Percentiles rank a stretch among this genome's conserved stretches.
phyloP scores from a whole-genome alignment of 805 yeast species.

The Sugiyamaella valdiviana region DNA sequence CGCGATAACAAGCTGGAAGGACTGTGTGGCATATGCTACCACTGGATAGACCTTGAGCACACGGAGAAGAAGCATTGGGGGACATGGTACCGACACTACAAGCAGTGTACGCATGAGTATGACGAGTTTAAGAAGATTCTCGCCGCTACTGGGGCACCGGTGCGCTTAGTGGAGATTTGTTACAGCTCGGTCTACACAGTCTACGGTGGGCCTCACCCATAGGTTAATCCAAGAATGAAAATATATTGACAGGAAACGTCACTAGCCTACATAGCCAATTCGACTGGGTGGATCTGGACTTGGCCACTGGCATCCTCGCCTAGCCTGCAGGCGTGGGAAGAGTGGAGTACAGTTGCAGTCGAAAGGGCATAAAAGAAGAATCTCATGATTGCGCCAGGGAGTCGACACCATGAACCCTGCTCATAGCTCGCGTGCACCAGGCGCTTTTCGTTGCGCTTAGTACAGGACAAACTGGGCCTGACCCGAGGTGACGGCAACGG shows the following conservation, averaged over 20 bases:
- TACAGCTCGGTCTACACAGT: constrained; percentile 11
- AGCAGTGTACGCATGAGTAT: constrained; percentile 23
- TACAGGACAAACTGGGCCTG: constrained; percentile 78
- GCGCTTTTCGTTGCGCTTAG: constrained; percentile 15
- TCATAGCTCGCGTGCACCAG: not conserved
- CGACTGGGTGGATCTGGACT: too few relatives aligned
- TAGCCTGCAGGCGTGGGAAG: too few relatives aligned
- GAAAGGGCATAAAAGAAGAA: not conserved
- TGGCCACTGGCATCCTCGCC: too few relatives aligned
- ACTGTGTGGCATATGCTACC: constrained; percentile 25
- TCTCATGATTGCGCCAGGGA: not conserved
- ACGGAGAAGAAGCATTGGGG: constrained; percentile 21
- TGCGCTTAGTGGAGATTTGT: constrained; percentile 18
- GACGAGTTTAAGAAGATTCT: constrained; percentile 20
- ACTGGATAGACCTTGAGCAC: constrained; percentile 25
- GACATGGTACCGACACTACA: constrained; percentile 25
- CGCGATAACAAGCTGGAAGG: constrained; percentile 24
- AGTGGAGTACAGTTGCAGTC: too few relatives aligned
- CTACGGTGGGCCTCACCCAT: not conserved
- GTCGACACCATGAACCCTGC: not conserved
- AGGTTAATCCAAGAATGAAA: not conserved
- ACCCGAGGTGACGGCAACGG: constrained; percentile 83
- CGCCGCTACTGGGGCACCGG: constrained; percentile 21
- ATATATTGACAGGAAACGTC: not conserved
- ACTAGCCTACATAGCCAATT: not conserved